Evolutionary conservation across 306 rosid genomes (phyloP), one percentile per base, ranked within the genome.

Genomic region (Trifolium dubium): DNA sequence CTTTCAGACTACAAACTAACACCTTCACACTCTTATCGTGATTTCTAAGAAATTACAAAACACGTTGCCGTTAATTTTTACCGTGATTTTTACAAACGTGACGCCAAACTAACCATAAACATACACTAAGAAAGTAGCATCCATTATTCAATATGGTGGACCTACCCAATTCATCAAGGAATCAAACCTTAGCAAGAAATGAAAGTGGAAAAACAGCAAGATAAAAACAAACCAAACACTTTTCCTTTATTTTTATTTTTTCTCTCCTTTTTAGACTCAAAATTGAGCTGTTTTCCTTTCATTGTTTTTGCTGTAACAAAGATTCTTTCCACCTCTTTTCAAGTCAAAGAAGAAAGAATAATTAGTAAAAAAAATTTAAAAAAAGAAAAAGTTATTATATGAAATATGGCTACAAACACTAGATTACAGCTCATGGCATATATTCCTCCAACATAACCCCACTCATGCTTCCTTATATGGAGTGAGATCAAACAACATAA

Each of bases 401-500:
- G 23, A 28, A 28, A 28, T 54, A 18, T 9, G 10, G 30, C 60
- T 54, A 54, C 40, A 37, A 37, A 35, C 60, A 56, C 3, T 23
- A 56, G 35, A 62, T 13, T 85, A 85, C 81, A 85, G 90, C 85
- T 87, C 87, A 91, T 89, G 87, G 96, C 97, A 94, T 94, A 89
- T 91, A 94, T 91, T 91, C 98, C 84, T 77, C 87, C 89, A 85
- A 87, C 91, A 89, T 78, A 86, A 67, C 91, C 96, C 95, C 93
- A 89, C 96, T 82, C 41, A 83, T 89, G 94, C 91, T 87, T 86
- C 97, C 93, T 84, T 91, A 89, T 93, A 88, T 91, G 97, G 91
- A 77, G 89, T 87, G 92, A 84, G 90, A 88, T 81, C 88, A 83
- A 71, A 74, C 76, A 81, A 79, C 87, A 84, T 12, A 37, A 61